Evolutionary conservation across 768 basidiomycete genomes (phyloP).

Genomic region (Cystobasidium tubakii): DNA sequence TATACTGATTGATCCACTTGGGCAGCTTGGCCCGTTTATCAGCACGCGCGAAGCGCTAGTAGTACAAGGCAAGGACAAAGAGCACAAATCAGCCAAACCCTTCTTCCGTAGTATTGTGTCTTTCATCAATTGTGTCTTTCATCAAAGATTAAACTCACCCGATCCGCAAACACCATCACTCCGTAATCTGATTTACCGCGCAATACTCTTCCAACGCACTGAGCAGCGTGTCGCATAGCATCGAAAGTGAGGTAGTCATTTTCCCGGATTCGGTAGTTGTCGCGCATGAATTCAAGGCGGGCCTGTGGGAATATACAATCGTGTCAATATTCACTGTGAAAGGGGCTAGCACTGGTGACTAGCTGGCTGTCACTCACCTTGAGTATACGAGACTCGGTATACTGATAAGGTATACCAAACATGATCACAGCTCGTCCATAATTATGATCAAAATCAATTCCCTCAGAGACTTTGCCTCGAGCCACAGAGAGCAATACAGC

Average conservation of each 20-base stretch:
- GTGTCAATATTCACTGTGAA: too few relatives aligned
- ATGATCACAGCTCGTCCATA: slow-evolving; percentile 96
- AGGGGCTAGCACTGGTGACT: too few relatives aligned
- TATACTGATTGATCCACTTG: slow-evolving; percentile 98
- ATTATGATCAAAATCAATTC: slow-evolving; percentile 99
- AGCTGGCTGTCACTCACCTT: slow-evolving; percentile 54
- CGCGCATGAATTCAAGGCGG: slow-evolving; percentile 92
- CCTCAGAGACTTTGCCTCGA: slow-evolving; percentile 97
- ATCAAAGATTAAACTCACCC: slow-evolving; percentile 59
- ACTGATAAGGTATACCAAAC: slow-evolving; percentile 74
- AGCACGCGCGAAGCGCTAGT: slow-evolving; percentile 81
- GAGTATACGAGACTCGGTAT: slow-evolving; percentile 93
- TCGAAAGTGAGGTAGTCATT: slow-evolving; percentile 98
- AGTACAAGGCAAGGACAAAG: too few relatives aligned
- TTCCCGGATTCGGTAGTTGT: slow-evolving; percentile 94
- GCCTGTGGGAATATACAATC: slow-evolving; percentile 52
- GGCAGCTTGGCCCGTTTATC: slow-evolving; percentile 88
- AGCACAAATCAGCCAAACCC: too few relatives aligned
- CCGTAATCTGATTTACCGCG: slow-evolving; percentile 98
- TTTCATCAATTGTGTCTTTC: too few relatives aligned
- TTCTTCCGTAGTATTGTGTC: too few relatives aligned
- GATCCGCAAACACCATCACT: slow-evolving; percentile 97
- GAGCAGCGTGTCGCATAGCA: slow-evolving; percentile 97
- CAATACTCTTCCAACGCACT: slow-evolving; percentile 94
- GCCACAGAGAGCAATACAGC: slow-evolving; percentile 95